Conservation (phyloP, 257 asterid species). For the Solanum neorickii region DNA sequence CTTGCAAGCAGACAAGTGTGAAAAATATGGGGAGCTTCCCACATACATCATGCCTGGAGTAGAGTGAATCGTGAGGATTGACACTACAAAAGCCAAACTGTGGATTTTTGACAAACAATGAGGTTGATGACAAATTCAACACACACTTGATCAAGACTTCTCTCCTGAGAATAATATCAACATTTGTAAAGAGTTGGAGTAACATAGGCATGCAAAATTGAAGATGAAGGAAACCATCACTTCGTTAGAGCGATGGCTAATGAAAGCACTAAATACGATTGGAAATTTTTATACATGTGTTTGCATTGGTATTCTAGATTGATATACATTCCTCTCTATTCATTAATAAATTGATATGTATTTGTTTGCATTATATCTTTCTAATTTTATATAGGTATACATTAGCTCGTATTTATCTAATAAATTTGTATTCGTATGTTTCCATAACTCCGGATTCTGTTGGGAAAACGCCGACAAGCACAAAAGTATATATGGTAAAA, state of each 20-base stretch:
- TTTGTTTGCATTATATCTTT: too few species aligned
- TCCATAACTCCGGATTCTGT: too few species aligned
- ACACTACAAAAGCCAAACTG: not conserved
- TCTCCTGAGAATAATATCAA: not conserved
- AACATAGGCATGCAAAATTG: not conserved
- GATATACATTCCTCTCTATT: not conserved
- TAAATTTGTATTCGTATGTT: not conserved
- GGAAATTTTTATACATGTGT: not conserved
- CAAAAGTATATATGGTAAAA: too few species aligned
- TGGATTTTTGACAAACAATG: not conserved
- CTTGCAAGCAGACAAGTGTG: not conserved
- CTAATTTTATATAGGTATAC: not conserved
- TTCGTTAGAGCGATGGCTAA: too few species aligned
- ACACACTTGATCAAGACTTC: not conserved
- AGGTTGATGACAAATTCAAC: not conserved
- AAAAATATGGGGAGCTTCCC: not conserved
- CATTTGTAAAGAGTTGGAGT: not conserved
- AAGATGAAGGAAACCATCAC: not conserved
- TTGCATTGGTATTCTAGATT: not conserved
- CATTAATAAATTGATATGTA: too few species aligned
- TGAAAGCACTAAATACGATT: too few species aligned
- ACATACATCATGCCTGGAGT: not conserved
- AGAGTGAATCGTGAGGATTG: not conserved
- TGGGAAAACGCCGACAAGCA: too few species aligned
- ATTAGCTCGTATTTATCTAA: too few species aligned